A percentile compares a stretch with the other conserved stretches of the same genome.
These are phyloP conservation scores for Proliferodiscus dingleyae DNA, from an alignment of 2,329 filamentous ascomycete genomes.

Conservation along the genomic window DNA sequence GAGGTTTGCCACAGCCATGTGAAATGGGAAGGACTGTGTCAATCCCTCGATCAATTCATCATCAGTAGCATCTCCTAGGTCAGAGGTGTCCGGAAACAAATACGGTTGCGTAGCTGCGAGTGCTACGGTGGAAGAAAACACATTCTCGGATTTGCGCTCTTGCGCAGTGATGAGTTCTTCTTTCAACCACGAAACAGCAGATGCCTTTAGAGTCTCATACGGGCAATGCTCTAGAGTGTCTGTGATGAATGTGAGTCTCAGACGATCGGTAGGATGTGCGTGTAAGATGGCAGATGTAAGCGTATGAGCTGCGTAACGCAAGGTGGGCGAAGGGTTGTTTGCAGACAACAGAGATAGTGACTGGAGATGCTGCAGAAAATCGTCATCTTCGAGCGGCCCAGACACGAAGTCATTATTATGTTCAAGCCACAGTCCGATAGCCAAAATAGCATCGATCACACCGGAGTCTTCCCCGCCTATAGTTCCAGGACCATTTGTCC, in stretches of 20 bases:
- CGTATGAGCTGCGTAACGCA: constrained; percentile 34
- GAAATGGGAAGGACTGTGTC: constrained; percentile 46
- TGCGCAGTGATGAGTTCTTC: constrained; percentile 50
- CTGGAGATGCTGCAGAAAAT: constrained; percentile 58
- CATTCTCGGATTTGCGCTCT: constrained; percentile 28
- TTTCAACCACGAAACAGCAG: constrained; percentile 58
- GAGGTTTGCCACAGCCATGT: constrained; percentile 58
- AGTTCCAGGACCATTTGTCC: constrained; percentile 40
- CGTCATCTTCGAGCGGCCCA: constrained; percentile 31
- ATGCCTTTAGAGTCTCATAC: constrained; percentile 57
- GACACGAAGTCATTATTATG: constrained; percentile 42
- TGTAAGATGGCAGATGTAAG: constrained; percentile 39
- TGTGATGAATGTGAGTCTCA: constrained; percentile 56
- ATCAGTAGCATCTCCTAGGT: constrained; percentile 39
- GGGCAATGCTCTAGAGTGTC: constrained; percentile 63
- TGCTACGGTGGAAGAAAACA: constrained; percentile 50
- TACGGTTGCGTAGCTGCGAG: constrained; percentile 57
- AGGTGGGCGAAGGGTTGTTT: constrained; percentile 33
- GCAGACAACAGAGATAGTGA: constrained; percentile 34
- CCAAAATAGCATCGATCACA: constrained; percentile 54
- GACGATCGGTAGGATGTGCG: constrained; percentile 53
- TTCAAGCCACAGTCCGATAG: constrained; percentile 56
- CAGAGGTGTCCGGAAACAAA: constrained; percentile 53
- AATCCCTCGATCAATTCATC: constrained; percentile 48
- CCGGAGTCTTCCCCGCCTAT: constrained; percentile 47